These are phyloP conservation scores for Phyllosticta citribraziliensis DNA, from an alignment of 2,329 filamentous ascomycete genomes.

Conservation along the genomic window DNA sequence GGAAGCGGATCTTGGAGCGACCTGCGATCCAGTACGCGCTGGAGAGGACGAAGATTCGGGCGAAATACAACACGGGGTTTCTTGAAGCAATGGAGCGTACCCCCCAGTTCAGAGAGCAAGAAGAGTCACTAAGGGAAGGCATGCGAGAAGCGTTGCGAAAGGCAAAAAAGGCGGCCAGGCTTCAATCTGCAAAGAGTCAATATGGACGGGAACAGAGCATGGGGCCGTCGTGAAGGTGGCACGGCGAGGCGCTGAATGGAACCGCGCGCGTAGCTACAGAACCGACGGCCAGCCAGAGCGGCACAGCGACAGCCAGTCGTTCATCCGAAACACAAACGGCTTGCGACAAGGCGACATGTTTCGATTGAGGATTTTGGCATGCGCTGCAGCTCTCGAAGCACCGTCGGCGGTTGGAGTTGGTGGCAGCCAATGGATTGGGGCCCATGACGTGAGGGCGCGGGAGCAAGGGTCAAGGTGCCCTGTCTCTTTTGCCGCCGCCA, in stretches of 20 bases:
- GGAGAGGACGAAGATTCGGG: conserved; percentile 33
- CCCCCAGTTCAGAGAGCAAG: conserved; percentile 38
- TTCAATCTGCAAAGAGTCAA: no score
- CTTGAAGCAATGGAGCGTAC: conserved; percentile 35
- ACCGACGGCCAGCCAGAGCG: not conserved
- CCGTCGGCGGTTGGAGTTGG: not conserved
- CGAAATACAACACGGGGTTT: conserved; percentile 20
- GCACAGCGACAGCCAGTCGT: conserved; percentile 4
- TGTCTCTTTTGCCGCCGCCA: not conserved
- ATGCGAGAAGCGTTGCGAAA: conserved; percentile 19
- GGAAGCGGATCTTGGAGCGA: conserved; percentile 31
- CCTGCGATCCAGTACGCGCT: conserved; percentile 33
- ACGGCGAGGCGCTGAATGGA: conserved; percentile 2
- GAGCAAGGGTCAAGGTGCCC: not conserved
- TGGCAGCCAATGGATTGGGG: not conserved
- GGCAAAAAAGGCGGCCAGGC: no score
- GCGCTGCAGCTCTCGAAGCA: not conserved
- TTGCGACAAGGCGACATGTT: not conserved
- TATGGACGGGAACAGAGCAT: not conserved
- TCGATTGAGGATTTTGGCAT: not conserved
- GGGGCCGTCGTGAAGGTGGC: not conserved
- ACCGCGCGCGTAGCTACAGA: conserved; percentile 1
- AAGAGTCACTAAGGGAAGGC: conserved; percentile 28
- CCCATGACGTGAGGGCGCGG: not conserved
- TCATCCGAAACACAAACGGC: not conserved